Base-by-base conservation (phyloP, 768 basidiomycete species). In the Boletus edulis region DNA sequence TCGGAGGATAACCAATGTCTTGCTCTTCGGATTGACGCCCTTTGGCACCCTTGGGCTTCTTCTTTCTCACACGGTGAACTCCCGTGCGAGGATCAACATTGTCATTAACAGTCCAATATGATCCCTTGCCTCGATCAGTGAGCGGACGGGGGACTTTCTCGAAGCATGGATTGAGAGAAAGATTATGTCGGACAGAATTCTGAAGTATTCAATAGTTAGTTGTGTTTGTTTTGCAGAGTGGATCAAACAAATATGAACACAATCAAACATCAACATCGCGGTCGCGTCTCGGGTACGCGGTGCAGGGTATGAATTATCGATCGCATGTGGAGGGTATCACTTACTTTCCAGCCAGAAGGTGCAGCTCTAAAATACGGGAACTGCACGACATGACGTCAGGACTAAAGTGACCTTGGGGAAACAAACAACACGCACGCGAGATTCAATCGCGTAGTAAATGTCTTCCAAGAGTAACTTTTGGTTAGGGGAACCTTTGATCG, bases 21-120 rank as follows among this genome's bases (percentile, higher is more conserved):
- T 68, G 78, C 61, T 85, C 87, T 59, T 80, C 81, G 13, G 81
- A 81, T 17, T 73, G 71, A 42, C 79, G 75, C 48, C 67, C 70
- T 54, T 79, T 78, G 35, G 75, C 69, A 17, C 78, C 76, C 70
- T 90, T 87, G 42, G 80, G 78, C 66, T 91, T 90, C 79, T 92
- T 93, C 75, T 93, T 93, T 66, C 91, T 86, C 51, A 92, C 81
- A 24, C 91, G 85, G 66, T 94, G 91, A 32, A 93, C 91, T 35
- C 91, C 91, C 4, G 91, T 92, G 39, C 90, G 87, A 46, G 90
- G 90, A 64, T 93, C 90, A 42, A 93, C 89, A 62, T 89, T 88
- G 63, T 93, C 90, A 63, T 93, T 91, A 58, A 94, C 91, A 0
- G 90, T 92, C 91, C 91, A 94, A 66, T 93, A 94, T 0, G 89